Percentiles rank a stretch among this genome's conserved stretches.
Evolutionary conservation across 1,284 basidiomycete species (phyloP).

Genomic region (Earliella scabrosa): DNA sequence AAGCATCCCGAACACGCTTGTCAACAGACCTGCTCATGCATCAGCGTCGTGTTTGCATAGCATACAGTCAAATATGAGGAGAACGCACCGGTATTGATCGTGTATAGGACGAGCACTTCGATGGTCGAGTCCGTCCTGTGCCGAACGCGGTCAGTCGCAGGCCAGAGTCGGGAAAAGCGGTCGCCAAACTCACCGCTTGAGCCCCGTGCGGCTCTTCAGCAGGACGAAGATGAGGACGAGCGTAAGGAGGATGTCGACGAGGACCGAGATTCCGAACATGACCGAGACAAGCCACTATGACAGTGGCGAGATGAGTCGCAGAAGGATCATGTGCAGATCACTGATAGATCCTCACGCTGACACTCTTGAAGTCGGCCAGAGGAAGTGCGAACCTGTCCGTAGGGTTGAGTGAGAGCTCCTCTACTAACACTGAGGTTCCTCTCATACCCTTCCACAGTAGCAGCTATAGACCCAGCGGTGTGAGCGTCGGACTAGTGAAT

Average conservation of each 20-base stretch:
- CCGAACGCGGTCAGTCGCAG: too few species aligned
- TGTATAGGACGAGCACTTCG: constrained; percentile 1
- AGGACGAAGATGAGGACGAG: constrained; percentile 1
- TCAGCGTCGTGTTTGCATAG: too few species aligned
- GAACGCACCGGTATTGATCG: constrained; percentile 1
- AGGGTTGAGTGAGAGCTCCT: too few species aligned
- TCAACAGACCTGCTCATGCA: not conserved
- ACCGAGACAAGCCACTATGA: constrained; percentile 1
- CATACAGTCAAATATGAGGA: too few species aligned
- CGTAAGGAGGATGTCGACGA: not conserved
- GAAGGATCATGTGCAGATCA: too few species aligned
- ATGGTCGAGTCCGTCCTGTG: constrained; percentile 5
- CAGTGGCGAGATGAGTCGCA: too few species aligned
- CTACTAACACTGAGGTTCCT: too few species aligned
- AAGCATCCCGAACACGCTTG: not conserved
- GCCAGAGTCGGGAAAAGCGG: not conserved
- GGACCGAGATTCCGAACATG: not conserved
- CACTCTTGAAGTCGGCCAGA: not conserved
- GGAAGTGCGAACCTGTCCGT: not conserved
- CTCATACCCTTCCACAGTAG: not conserved
- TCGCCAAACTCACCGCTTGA: not conserved
- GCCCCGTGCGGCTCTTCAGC: not conserved
- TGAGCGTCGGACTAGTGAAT: not conserved
- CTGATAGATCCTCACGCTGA: too few species aligned
- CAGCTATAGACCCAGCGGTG: not conserved